Evolutionary conservation across 1,139 yeast species (phyloP).

Genomic region (Pichia sp.): DNA sequence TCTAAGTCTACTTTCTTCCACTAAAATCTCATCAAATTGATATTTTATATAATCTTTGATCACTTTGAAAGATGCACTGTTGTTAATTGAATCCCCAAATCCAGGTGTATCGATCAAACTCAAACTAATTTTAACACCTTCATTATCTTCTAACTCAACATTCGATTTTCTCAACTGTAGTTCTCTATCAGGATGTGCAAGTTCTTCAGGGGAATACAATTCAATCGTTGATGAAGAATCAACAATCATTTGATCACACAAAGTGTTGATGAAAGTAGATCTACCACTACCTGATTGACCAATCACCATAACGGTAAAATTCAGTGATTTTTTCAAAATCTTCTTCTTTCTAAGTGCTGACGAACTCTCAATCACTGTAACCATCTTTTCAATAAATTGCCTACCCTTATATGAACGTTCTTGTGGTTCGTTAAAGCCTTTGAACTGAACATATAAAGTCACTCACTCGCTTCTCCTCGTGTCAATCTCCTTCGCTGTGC

Average conservation of each 20-base stretch:
- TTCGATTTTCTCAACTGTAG: conserved; percentile 43
- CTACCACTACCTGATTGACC: conserved; percentile 57
- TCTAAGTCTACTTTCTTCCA: conserved; percentile 85
- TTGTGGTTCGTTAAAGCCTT: too few relatives aligned
- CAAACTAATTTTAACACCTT: conserved; percentile 60
- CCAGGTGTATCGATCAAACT: conserved; percentile 74
- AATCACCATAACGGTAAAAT: conserved; percentile 52
- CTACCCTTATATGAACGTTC: too few relatives aligned
- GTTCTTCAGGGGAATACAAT: conserved; percentile 37
- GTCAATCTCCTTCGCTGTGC: too few relatives aligned
- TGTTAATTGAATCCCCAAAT: conserved; percentile 64
- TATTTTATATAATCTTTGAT: conserved; percentile 73
- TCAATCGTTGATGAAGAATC: conserved; percentile 37
- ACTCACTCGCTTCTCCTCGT: too few relatives aligned
- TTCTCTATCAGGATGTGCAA: conserved; percentile 35
- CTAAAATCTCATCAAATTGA: conserved; percentile 86
- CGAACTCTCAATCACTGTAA: conserved; percentile 27
- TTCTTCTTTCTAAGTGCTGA: conserved; percentile 46
- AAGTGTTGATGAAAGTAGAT: conserved; percentile 52
- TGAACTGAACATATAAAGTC: too few relatives aligned
- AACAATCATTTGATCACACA: conserved; percentile 81
- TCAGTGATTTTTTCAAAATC: conserved; percentile 49
- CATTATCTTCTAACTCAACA: conserved; percentile 65
- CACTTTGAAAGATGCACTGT: conserved; percentile 53
- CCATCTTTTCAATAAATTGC: conserved; percentile 17